Evolutionary conservation across 768 basidiomycete species (phyloP), one percentile per base, ranked within the genome.

Genomic region (Holtermannia corniformis): DNA sequence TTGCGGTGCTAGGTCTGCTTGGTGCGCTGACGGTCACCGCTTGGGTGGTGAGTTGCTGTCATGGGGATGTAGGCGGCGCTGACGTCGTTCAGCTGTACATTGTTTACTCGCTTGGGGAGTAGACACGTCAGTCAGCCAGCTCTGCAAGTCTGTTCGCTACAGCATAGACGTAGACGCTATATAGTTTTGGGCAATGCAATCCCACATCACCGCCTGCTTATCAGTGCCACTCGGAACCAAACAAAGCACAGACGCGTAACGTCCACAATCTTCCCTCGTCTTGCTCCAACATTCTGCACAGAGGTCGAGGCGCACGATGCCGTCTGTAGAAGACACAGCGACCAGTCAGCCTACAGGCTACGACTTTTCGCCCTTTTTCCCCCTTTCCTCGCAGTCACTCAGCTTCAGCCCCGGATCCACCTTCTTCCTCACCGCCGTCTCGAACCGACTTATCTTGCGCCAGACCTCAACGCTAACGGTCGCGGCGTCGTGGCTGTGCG

Each of bases 391-490:
- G 13, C 26, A 48, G 3, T 12, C 57, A 1, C 44, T 61, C 55
- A 69, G 77, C 16, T 91, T 89, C 75, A 92, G 89, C 61, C 84
- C 87, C 1, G 89, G 89, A 13, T 81, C 86, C 0, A 85, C 90
- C 53, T 89, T 90, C 64, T 78, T 93, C 58, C 80, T 91, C 20
- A 87, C 84, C 5, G 84, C 86, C 1, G 77, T 85, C 23, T 78
- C 83, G 58, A 83, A 89, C 63, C 78, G 86, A 49, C 76, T 95
- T 48, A 82, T 95, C 59, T 78, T 96, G 16, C 81, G 91, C 41
- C 83, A 85, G 44, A 80, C 89, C 7, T 83, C 89, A 62, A 85
- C 85, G 20, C 83, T 93, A 61, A 82, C 85, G 61, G 83, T 93
- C 46, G 80, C 82, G 16, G 79, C 86, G 50, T 85, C 87, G 19